A percentile compares a stretch with the other conserved stretches of the same genome.
These are phyloP conservation scores for Neurospora discreta DNA, from an alignment of 495 filamentous ascomycete genomes.

Conservation along the genomic window DNA sequence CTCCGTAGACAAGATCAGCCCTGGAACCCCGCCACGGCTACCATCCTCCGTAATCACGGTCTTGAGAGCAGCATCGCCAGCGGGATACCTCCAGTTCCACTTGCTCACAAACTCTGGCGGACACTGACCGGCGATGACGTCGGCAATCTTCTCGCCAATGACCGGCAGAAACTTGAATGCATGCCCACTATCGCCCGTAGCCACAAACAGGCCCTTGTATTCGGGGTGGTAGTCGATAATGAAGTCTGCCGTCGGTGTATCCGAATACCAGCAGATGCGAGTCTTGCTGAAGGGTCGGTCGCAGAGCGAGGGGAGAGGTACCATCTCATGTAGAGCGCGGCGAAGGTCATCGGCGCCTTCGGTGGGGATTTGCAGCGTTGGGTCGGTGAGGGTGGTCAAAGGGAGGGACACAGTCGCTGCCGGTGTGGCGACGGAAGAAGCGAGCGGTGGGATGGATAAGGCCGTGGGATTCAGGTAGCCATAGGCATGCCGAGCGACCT, in stretches of 20 bases:
- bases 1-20: slow-evolving; percentile 44
- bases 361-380: slow-evolving; percentile 33
- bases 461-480: slow-evolving; percentile 67
- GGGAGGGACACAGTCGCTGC: slow-evolving; percentile 31
- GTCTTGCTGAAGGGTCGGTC: slow-evolving; percentile 55
- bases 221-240: slow-evolving; percentile 65
- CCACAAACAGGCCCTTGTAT: slow-evolving; percentile 58
- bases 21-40: slow-evolving; percentile 46
- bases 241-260: slow-evolving; percentile 74
- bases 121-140: slow-evolving; percentile 48
- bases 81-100: slow-evolving; percentile 53
- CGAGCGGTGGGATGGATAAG: slow-evolving; percentile 30
- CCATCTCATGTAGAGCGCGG: slow-evolving; percentile 45
- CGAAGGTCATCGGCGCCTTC: slow-evolving; percentile 56
- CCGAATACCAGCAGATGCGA: slow-evolving; percentile 84
- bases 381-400: slow-evolving; percentile 32
- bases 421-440: slow-evolving; percentile 15
- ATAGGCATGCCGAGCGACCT: slow-evolving; percentile 71
- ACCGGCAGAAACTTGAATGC: slow-evolving; percentile 85
- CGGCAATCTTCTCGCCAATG: slow-evolving; percentile 65
- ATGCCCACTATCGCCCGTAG: slow-evolving; percentile 79
- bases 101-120: slow-evolving; percentile 47
- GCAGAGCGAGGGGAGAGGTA: slow-evolving; percentile 44
- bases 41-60: slow-evolving; percentile 50
- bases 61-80: slow-evolving; percentile 9